A percentile compares a stretch with the other conserved stretches of the same genome.
Conservation (phyloP, 2,329 filamentous ascomycete genomes). For the Cladosporium colombiae region DNA sequence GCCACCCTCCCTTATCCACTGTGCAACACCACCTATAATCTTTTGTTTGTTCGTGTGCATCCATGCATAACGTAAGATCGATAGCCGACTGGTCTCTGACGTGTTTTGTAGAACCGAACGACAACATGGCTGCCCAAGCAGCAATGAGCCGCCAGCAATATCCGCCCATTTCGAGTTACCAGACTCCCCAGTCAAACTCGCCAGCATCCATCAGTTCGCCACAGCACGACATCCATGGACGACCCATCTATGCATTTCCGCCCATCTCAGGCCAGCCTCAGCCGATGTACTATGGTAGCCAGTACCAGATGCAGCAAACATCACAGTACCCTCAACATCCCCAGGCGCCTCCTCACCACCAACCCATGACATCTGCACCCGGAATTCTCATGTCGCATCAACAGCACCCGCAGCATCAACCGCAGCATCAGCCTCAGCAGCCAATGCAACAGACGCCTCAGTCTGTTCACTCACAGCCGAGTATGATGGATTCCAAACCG, state of each 20-base stretch:
- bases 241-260: slow-evolving; percentile 82
- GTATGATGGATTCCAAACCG: slow-evolving; percentile 31
- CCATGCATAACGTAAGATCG: slow-evolving; percentile 22
- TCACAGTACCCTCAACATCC: slow-evolving; percentile 60
- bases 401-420: slow-evolving; percentile 35
- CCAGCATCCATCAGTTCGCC: slow-evolving; percentile 90
- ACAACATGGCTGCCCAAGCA: slow-evolving; percentile 64
- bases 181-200: slow-evolving; percentile 93
- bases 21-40: neutral
- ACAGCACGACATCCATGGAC: slow-evolving; percentile 82
- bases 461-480: slow-evolving; percentile 28
- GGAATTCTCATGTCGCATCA: slow-evolving; percentile 59
- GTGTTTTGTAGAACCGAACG: slow-evolving; percentile 64
- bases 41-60: neutral
- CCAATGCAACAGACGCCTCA: slow-evolving; percentile 24
- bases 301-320: slow-evolving; percentile 49
- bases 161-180: slow-evolving; percentile 76
- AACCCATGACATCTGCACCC: slow-evolving; percentile 53
- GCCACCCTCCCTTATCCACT: slow-evolving; percentile 2
- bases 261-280: slow-evolving; percentile 65
- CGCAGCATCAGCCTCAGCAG: slow-evolving; percentile 42
- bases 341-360: slow-evolving; percentile 52
- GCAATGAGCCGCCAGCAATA: slow-evolving; percentile 69
- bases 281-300: slow-evolving; percentile 73
- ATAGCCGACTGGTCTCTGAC: slow-evolving; percentile 9